Evolutionary conservation across 768 basidiomycete species (phyloP).

Genomic region (Kondoa malvinella): DNA sequence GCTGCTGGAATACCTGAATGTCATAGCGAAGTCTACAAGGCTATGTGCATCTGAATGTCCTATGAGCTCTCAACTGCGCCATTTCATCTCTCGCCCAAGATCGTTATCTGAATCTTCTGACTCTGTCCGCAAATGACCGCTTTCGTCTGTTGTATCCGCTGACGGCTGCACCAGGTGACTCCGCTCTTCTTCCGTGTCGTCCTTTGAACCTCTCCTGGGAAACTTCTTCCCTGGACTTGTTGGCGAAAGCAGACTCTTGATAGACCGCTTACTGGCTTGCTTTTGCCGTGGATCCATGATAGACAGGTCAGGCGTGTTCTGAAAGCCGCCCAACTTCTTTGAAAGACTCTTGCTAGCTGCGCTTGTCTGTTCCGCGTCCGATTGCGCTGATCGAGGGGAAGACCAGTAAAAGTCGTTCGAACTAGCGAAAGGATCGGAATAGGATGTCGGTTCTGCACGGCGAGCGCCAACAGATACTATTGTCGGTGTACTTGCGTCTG

Average conservation of each 20-base stretch:
- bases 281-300: not conserved
- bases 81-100: not conserved
- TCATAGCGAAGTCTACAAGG: not conserved
- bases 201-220: not conserved
- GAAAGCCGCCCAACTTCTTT: not conserved
- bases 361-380: not conserved
- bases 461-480: no score
- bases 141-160: not conserved
- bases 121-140: not conserved
- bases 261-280: not conserved
- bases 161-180: not conserved
- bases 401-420: not conserved
- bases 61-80: not conserved
- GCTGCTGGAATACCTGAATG: no score
- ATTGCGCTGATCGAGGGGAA: not conserved
- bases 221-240: not conserved
- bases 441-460: not conserved
- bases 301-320: slow-evolving; percentile 2
- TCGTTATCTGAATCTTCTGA: not conserved
- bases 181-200: not conserved
- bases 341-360: not conserved
- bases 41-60: not conserved
- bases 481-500: not conserved
- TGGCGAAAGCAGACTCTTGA: not conserved
- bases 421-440: not conserved